phyloP scores from a whole-genome alignment of 768 basidiomycete genomes.

The Plicaturopsis crispa region DNA sequence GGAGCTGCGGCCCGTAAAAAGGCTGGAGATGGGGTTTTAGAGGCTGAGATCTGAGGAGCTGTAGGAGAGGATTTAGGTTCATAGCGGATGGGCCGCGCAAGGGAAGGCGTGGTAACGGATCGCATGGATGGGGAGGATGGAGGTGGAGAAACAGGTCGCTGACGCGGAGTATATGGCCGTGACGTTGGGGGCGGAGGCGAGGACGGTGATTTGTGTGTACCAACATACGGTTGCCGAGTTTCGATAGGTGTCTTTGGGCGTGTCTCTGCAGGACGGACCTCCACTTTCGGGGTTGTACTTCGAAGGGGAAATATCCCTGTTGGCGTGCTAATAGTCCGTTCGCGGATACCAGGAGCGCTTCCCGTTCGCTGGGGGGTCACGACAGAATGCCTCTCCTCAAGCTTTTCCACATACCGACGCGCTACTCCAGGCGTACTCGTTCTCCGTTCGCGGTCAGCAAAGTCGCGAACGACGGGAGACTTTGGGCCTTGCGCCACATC shows the following conservation, averaged over 20 bases:
- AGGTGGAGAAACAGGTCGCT: slow-evolving; percentile 14
- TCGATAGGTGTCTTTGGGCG: slow-evolving; percentile 13
- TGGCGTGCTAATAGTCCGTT: slow-evolving; percentile 37
- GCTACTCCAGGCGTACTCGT: slow-evolving; percentile 27
- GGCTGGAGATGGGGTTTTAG: slow-evolving; percentile 42
- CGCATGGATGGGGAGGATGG: slow-evolving; percentile 18
- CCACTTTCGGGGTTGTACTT: slow-evolving; percentile 7
- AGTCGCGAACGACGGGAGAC: too few relatives aligned
- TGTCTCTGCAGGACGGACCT: slow-evolving; percentile 10
- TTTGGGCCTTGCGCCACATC: too few relatives aligned
- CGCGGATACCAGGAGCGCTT: too few relatives aligned
- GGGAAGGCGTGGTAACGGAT: slow-evolving; percentile 26
- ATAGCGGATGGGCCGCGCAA: slow-evolving; percentile 49
- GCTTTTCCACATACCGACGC: slow-evolving; percentile 27
- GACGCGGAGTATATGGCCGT: slow-evolving; percentile 18
- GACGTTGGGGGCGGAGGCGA: slow-evolving; percentile 12
- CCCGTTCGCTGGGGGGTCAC: slow-evolving; percentile 31
- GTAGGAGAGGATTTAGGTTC: slow-evolving; percentile 35
- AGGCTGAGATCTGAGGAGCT: slow-evolving; percentile 34
- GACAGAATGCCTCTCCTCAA: slow-evolving; percentile 29
- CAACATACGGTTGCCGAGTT: slow-evolving; percentile 8
- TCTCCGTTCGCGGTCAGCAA: too few relatives aligned
- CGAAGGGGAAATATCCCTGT: slow-evolving; percentile 4
- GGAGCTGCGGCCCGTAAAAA: slow-evolving; percentile 47
- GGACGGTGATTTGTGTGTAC: slow-evolving; percentile 3